Evolutionary conservation across 2,329 filamentous ascomycete species (phyloP), one percentile per base, ranked within the genome.

Genomic region (Alternaria sp.): DNA sequence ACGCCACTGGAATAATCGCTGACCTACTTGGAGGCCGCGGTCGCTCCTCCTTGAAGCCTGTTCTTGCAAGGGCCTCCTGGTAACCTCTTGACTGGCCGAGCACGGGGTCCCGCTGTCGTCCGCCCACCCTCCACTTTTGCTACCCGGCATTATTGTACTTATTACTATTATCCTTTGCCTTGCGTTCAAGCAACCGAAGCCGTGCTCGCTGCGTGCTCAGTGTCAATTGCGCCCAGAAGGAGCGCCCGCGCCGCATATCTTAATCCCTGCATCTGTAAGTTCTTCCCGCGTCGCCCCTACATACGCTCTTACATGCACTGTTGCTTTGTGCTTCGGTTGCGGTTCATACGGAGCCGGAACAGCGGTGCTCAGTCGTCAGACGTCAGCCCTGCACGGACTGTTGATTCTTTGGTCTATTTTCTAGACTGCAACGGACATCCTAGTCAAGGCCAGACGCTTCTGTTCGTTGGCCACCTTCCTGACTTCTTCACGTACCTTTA

Each of bases 301-400:
- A 63, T 66, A 59, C 64, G 63, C 61, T 70, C 66, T 69, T 68
- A 67, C 66, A 68, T 74, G 68, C 71, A 68, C 66, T 73, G 69
- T 63, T 73, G 71, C 74, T 58, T 62, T 65, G 51, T 62, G 68
- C 71, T 72, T 75, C 76, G 73, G 73, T 69, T 77, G 70, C 72
- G 68, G 64, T 70, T 71, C 70, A 74, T 67, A 71, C 74, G 70
- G 70, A 73, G 71, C 77, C 75, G 75, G 71, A 75, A 65, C 63
- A 68, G 59, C 62, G 71, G 71, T 74, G 72, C 71, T 76, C 69
- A 74, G 73, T 78, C 75, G 71, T 74, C 76, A 77, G 75, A 78
- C 74, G 73, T 76, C 77, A 78, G 74, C 71, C 74, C 76, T 79
- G 77, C 76, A 79, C 75, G 75, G 76, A 77, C 77, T 74, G 67